Percentiles rank a stretch among this genome's conserved stretches.
phyloP scores from a whole-genome alignment of 1,284 basidiomycete genomes.

The Tilletia indica region DNA sequence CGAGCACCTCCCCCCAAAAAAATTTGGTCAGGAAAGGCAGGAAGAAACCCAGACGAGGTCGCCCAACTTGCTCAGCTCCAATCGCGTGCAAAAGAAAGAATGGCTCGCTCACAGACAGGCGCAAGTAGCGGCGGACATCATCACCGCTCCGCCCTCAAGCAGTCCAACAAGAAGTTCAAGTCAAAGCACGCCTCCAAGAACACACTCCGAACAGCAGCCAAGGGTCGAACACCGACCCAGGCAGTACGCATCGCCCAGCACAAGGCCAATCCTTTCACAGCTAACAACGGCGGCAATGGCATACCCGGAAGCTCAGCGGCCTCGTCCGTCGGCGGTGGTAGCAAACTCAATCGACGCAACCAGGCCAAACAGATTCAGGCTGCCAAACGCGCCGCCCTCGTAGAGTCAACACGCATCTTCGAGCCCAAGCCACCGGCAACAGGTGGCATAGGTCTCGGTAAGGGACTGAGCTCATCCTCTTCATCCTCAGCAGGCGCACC shows the following conservation, averaged over 20 bases:
- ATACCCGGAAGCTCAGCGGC: slow-evolving; percentile 40
- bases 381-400: slow-evolving; percentile 46
- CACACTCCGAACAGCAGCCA: slow-evolving; percentile 38
- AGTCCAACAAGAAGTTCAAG: slow-evolving; percentile 54
- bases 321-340: slow-evolving; percentile 39
- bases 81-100: neutral
- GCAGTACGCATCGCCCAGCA: slow-evolving; percentile 7
- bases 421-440: neutral
- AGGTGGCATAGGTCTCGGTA: slow-evolving; percentile 47
- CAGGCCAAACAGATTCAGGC: slow-evolving; percentile 47
- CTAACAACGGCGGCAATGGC: slow-evolving; percentile 21
- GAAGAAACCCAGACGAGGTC: neutral
- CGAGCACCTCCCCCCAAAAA: neutral
- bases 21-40: neutral
- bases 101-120: slow-evolving; percentile 9
- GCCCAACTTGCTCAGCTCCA: neutral
- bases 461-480: slow-evolving; percentile 59
- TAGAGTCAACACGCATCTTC: slow-evolving; percentile 47
- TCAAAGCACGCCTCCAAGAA: slow-evolving; percentile 52
- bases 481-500: slow-evolving; percentile 67
- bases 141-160: slow-evolving; percentile 46
- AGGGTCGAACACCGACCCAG: slow-evolving; percentile 31
- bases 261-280: slow-evolving; percentile 24
- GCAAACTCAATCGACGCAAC: slow-evolving; percentile 44
- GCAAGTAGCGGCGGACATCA: slow-evolving; percentile 28